These are phyloP conservation scores for Colletotrichum australisinense DNA, from an alignment of 2,329 filamentous ascomycete species.

Conservation along the genomic window DNA sequence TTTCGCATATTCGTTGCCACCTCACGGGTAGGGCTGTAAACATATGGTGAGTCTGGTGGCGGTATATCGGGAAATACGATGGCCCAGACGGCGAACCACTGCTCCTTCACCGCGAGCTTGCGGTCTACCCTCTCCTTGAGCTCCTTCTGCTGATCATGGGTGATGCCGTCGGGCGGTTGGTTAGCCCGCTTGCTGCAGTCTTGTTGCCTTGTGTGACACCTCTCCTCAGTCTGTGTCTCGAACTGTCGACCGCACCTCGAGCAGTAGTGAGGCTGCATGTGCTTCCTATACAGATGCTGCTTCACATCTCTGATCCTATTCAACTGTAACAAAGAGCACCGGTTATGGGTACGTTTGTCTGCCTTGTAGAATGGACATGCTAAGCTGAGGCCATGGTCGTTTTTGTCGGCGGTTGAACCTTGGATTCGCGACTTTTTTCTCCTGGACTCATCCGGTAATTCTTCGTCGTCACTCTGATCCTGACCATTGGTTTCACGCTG, in stretches of 20 bases:
- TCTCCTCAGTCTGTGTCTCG: neutral
- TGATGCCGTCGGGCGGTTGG: neutral
- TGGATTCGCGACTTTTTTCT: neutral
- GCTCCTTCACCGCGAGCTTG: neutral
- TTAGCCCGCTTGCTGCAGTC: neutral
- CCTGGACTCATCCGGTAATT: neutral
- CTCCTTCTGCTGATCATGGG: neutral
- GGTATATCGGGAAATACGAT: neutral
- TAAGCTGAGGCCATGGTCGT: neutral
- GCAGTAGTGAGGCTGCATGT: neutral
- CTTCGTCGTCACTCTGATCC: neutral
- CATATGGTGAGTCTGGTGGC: neutral
- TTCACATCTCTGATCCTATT: conserved; percentile 6
- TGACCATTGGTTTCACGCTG: neutral
- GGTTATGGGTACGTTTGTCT: neutral
- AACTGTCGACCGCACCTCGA: neutral
- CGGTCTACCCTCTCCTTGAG: neutral
- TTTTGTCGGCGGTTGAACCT: neutral
- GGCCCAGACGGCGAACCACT: conserved; percentile 6
- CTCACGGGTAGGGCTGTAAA: neutral
- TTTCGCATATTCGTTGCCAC: neutral
- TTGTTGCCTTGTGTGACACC: neutral
- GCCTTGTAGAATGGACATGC: conserved; percentile 1
- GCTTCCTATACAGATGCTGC: neutral
- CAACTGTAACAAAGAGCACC: neutral